phyloP scores from a whole-genome alignment of 2,329 filamentous ascomycete genomes.

The Zasmidium cellare region DNA sequence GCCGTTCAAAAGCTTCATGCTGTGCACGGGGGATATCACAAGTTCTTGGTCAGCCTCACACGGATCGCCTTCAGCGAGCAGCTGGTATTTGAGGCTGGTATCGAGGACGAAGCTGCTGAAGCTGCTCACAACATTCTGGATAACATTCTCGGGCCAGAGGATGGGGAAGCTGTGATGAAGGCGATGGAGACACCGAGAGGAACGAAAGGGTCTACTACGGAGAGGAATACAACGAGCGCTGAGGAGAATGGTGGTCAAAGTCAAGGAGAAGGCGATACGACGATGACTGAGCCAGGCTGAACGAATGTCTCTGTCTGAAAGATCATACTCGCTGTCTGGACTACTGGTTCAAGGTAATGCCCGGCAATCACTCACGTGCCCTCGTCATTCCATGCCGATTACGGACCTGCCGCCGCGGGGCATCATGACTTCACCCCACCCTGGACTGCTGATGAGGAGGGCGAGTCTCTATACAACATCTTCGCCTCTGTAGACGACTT shows the following conservation, averaged over 20 bases:
- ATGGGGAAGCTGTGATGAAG: slow-evolving; percentile 61
- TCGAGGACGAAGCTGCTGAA: slow-evolving; percentile 76
- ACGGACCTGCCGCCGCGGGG: background rate
- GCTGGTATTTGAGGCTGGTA: slow-evolving; percentile 71
- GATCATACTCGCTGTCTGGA: too few relatives aligned
- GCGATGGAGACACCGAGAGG: slow-evolving; percentile 43
- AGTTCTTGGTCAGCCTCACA: slow-evolving; percentile 78
- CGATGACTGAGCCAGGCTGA: slow-evolving; percentile 24
- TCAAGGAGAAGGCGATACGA: slow-evolving; percentile 15
- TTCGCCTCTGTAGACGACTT: too few relatives aligned
- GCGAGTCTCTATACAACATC: too few relatives aligned
- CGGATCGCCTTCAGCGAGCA: slow-evolving; percentile 84
- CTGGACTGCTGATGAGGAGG: background rate
- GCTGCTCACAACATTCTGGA: slow-evolving; percentile 82
- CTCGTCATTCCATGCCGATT: background rate
- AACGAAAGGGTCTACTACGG: slow-evolving; percentile 16
- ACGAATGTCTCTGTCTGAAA: background rate
- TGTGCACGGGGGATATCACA: slow-evolving; percentile 72
- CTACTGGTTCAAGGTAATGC: too few relatives aligned
- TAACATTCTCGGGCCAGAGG: slow-evolving; percentile 75
- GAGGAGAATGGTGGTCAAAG: background rate
- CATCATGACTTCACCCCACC: background rate
- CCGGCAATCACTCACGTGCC: background rate
- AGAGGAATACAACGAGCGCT: slow-evolving; percentile 10
- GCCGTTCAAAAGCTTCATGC: slow-evolving; percentile 70